phyloP scores from a whole-genome alignment of 1,139 yeast genomes.

The Taphrina flavorubra region DNA sequence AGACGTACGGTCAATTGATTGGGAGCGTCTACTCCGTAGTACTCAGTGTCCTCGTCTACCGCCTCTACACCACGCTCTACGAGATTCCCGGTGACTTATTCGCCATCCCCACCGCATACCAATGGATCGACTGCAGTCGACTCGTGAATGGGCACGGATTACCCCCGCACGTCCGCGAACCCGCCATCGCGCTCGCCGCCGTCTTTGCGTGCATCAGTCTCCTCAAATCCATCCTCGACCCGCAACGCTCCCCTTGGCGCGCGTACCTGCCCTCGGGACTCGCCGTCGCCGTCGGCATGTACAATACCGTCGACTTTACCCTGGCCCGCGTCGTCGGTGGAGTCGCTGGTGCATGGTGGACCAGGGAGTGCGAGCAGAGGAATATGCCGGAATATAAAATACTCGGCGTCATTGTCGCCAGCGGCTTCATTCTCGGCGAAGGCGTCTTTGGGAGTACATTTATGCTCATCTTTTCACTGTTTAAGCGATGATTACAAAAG shows the following conservation, averaged over 20 bases:
- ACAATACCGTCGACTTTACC: conserved; percentile 91
- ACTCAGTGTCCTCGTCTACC: conserved; percentile 79
- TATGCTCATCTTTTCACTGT: conserved; percentile 24
- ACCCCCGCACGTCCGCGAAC: conserved; percentile 75
- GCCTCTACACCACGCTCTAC: conserved; percentile 78
- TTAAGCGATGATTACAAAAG: background rate
- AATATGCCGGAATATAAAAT: conserved; percentile 34
- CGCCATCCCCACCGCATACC: conserved; percentile 90
- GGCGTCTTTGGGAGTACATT: conserved; percentile 32
- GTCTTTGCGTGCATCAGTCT: conserved; percentile 75
- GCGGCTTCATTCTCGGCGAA: conserved; percentile 38
- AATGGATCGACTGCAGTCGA: conserved; percentile 96
- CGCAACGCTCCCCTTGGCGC: conserved; percentile 51
- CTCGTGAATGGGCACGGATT: conserved; percentile 89
- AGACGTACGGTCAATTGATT: conserved; percentile 83
- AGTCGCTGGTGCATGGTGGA: conserved; percentile 62
- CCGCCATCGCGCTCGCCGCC: conserved; percentile 68
- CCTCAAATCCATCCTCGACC: conserved; percentile 48
- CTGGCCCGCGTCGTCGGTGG: conserved; percentile 94
- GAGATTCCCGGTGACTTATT: conserved; percentile 80
- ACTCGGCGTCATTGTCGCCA: conserved; percentile 32
- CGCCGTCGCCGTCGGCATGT: conserved; percentile 95
- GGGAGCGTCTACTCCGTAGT: conserved; percentile 86
- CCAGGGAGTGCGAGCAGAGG: conserved; percentile 52
- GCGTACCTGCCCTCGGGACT: conserved; percentile 86